Percentiles rank a stretch among this genome's conserved stretches.
phyloP scores from a whole-genome alignment of 2,329 filamentous ascomycete species.

The Cytospora chrysosperma region DNA sequence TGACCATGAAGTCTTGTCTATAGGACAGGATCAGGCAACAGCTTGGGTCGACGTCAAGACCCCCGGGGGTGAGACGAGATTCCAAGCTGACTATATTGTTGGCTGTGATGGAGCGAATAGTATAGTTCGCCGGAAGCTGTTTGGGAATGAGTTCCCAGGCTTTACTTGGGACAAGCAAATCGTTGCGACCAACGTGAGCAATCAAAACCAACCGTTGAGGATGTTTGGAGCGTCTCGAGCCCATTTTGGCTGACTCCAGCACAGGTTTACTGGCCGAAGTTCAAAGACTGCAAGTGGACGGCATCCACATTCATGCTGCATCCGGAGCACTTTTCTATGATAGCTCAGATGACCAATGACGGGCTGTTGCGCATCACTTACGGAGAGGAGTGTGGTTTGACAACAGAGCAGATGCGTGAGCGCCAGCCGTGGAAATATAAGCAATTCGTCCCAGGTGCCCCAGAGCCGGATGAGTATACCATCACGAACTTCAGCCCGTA shows the following conservation, averaged over 20 bases:
- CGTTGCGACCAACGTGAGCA: conserved; percentile 48
- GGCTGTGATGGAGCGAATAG: conserved; percentile 47
- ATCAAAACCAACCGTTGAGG: not conserved
- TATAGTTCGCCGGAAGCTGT: conserved; percentile 40
- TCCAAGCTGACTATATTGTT: conserved; percentile 43
- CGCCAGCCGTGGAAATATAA: conserved; percentile 46
- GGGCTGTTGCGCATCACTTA: conserved; percentile 54
- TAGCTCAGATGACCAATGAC: conserved; percentile 48
- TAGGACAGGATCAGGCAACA: conserved; percentile 36
- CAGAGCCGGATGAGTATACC: conserved; percentile 48
- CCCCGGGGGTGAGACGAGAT: conserved; percentile 26
- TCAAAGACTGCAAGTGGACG: conserved; percentile 42
- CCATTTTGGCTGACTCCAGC: not conserved
- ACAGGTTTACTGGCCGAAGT: conserved; percentile 44
- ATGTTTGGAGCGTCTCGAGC: not conserved
- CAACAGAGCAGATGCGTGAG: conserved; percentile 42
- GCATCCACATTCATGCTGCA: conserved; percentile 53
- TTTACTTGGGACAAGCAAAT: conserved; percentile 51
- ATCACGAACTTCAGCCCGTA: conserved; percentile 49
- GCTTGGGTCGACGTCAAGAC: conserved; percentile 35
- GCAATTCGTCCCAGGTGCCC: conserved; percentile 49
- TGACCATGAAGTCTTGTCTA: conserved; percentile 38
- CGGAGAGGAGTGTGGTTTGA: conserved; percentile 44
- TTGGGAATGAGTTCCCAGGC: conserved; percentile 44
- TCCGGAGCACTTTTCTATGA: conserved; percentile 50